phyloP scores from a whole-genome alignment of 2,329 filamentous ascomycete genomes.

The Chrysoporthe cubensis region DNA sequence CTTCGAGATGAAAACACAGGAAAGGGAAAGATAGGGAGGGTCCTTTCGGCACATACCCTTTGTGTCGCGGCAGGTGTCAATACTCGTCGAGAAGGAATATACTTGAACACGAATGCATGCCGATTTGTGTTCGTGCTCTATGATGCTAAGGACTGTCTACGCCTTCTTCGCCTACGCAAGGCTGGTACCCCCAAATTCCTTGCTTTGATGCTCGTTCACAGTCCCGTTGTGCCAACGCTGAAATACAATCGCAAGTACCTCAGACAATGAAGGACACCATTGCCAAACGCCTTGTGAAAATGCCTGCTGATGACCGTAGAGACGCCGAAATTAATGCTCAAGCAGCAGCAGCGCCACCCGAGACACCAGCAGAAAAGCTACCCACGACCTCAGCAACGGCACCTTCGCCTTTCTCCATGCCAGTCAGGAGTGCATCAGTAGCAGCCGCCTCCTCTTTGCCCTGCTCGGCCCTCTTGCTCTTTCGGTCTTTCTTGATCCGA shows the following conservation, averaged over 20 bases:
- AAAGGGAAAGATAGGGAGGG: not conserved
- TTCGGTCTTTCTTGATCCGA: conserved; percentile 15
- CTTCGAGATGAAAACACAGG: not conserved
- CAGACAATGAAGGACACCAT: not conserved
- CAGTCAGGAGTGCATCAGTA: not conserved
- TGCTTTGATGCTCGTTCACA: not conserved
- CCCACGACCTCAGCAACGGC: not conserved
- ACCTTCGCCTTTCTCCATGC: not conserved
- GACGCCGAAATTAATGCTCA: not conserved
- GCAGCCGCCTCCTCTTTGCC: not conserved
- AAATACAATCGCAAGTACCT: not conserved
- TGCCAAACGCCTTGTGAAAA: not conserved
- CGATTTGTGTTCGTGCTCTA: not conserved
- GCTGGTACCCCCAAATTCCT: not conserved
- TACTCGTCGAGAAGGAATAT: not conserved
- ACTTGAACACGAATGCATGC: not conserved
- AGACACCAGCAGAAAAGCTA: not conserved
- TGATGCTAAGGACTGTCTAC: not conserved
- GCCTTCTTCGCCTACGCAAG: not conserved
- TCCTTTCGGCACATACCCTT: too few species aligned
- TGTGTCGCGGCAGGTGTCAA: not conserved
- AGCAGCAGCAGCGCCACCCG: not conserved
- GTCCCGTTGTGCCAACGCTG: not conserved
- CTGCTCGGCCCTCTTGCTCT: not conserved
- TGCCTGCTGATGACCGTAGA: not conserved